Evolutionary conservation across 129 eudicot genomes (phyloP).

Genomic region (Heracleum sosnowskyi): DNA sequence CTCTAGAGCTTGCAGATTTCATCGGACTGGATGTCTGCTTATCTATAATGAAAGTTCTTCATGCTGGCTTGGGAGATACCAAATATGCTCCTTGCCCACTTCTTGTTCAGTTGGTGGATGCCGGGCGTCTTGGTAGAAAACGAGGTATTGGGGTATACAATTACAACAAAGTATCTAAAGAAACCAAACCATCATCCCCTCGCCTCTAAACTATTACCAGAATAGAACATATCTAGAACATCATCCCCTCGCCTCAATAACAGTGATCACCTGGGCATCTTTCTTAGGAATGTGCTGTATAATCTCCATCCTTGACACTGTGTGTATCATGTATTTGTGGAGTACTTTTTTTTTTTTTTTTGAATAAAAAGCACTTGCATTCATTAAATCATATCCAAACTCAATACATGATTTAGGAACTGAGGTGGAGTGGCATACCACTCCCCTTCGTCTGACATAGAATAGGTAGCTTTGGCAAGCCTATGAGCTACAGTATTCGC

Average conservation of each 20-base stretch:
- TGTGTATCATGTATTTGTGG: not conserved
- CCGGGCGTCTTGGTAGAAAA: slow-evolving; percentile 90
- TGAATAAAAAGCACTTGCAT: too few species aligned
- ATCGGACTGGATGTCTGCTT: slow-evolving; percentile 86
- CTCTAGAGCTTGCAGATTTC: slow-evolving; percentile 84
- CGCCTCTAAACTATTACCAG: slow-evolving; percentile 28
- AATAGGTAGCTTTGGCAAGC: too few species aligned
- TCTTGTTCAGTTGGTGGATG: slow-evolving; percentile 83
- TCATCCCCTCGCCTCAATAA: not conserved
- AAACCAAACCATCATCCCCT: slow-evolving; percentile 30
- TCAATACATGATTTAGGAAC: too few species aligned
- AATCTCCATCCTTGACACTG: not conserved
- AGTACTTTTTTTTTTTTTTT: too few species aligned
- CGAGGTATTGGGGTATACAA: slow-evolving; percentile 75
- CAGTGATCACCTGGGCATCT: not conserved
- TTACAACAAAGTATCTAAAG: slow-evolving; percentile 32
- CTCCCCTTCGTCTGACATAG: too few species aligned
- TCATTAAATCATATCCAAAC: too few species aligned
- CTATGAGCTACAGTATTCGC: too few species aligned
- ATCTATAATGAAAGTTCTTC: slow-evolving; percentile 76
- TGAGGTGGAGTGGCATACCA: too few species aligned
- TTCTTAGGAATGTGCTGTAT: not conserved
- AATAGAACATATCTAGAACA: not conserved
- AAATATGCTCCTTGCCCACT: slow-evolving; percentile 92
- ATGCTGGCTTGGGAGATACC: slow-evolving; percentile 67